Base-by-base conservation (phyloP, 2,329 filamentous ascomycete species). In the Fusarium coicis region DNA sequence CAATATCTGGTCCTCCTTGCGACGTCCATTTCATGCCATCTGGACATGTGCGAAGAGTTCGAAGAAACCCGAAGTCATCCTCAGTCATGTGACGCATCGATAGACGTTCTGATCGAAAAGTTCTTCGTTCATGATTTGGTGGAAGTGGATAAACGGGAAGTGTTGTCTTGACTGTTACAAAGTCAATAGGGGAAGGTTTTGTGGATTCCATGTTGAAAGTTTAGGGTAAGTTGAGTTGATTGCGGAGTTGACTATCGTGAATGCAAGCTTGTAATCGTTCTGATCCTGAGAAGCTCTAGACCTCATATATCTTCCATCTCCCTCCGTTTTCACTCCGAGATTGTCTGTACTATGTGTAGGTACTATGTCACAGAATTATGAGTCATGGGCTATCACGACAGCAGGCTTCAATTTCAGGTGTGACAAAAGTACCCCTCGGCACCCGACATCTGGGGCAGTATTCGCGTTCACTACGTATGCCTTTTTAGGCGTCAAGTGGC, bases 11-110 rank as follows among this genome's bases (percentile, higher is more conserved):
- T 14, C 73, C 63, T 64, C 84, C 85, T 71, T 77, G 72, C 7
- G 69, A 60, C 59, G 90, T 90, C 84, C 87, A 91, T 61, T 80
- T 79, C 91, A 93, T 93, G 52, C 91, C 88, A 72, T 91, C 89
- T 9, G 86, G 84, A 77, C 91, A 84, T 19, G 83, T 83, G 30
- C 91, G 88, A 59, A 93, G 82, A 28, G 80, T 80, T 70, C 89
- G 82, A 21, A 90, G 68, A 11, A 82, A 85, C 3, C 82, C 79
- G 4, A 88, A 81, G 78, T 93, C 90, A 6, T 84, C 81, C 23
- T 84, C 79, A 2, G 76, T 74, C 43, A 88, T 80, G 5, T 87
- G 86, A 21, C 90, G 84, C 57, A 93, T 79, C 32, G 88, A 76
- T 26, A 93, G 83, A 11, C 90, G 86, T 55, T 85, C 79, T 7